Base-by-base conservation (phyloP, 257 asterid genomes). In the Fraxinus excelsior region DNA sequence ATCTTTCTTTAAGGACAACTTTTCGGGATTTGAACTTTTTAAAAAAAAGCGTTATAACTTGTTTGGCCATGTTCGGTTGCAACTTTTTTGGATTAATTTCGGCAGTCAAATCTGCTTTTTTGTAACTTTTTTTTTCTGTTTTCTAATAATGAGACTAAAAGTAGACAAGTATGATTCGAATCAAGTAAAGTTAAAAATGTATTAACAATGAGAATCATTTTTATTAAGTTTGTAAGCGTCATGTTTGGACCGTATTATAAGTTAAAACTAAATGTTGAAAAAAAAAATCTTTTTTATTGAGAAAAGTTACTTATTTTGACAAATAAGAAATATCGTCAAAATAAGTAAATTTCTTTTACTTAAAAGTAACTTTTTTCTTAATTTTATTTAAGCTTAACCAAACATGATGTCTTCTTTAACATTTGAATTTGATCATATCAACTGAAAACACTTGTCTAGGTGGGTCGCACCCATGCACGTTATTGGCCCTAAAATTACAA, bases 381-480 rank as follows among this genome's bases (percentile, higher is more conserved):
- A 19, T 49, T 49, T 49, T 14, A 51, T 51, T 53, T 5, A 53
- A 1, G 18, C 6, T n/a, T 19, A 53, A 53, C 64, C 64, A 53
- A 19, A 53, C 64, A 19, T 53, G 64, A n/a, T 53, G 19, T 19
- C 26, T 53, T 19, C 64, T 49, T 49, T 18, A 53, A 18, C 62
- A 5, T 51, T 14, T 51, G 25, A 5, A n/a, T 19, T 53, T 53
- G 64, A 19, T 53, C 26, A 53, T 53, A 53, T 19, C 64, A n/a
- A 60, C 19, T 13, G 53, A 44, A 13, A 3, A 44, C 53, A 44
- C 16, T 44, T 44, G 19, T 44, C 53, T 7, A 60, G 4, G 75
- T 35, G 66, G 74, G 69, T 81, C 81, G 79, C 80, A 49, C 71
- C 77, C 84, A 79, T 81, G 80, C 85, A 78, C 79, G 81, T 84